Conservation (phyloP, 495 filamentous ascomycete genomes). For the Penicillium samsonianum region DNA sequence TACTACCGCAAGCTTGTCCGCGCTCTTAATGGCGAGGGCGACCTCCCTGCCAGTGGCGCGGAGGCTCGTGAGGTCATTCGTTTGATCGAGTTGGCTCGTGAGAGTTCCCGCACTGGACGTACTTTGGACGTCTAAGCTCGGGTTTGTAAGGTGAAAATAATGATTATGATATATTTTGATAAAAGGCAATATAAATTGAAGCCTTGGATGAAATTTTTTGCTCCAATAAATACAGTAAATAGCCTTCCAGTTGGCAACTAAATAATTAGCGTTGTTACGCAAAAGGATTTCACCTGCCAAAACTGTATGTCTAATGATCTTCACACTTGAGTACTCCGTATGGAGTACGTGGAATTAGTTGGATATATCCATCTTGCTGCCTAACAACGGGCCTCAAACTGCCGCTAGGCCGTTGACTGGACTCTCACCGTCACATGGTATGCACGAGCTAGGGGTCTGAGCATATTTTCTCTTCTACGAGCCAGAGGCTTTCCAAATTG, state of each 20-base stretch:
- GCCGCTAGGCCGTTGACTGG: too few species aligned
- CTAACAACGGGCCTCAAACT: neutral
- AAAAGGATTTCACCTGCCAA: neutral
- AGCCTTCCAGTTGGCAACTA: neutral
- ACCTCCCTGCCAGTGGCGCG: slow-evolving; percentile 69
- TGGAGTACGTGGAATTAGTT: too few species aligned
- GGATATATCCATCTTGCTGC: too few species aligned
- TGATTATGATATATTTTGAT: slow-evolving; percentile 21
- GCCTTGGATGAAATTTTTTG: neutral
- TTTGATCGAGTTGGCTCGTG: slow-evolving; percentile 69
- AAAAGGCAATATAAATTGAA: slow-evolving; percentile 2
- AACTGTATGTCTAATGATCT: neutral
- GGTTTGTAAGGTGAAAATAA: slow-evolving; percentile 16
- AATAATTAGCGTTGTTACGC: neutral
- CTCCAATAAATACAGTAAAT: neutral
- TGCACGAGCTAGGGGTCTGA: slow-evolving; percentile 4
- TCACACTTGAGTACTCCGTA: too few species aligned
- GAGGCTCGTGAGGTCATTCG: slow-evolving; percentile 72
- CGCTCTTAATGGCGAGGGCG: slow-evolving; percentile 62
- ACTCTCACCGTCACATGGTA: too few species aligned
- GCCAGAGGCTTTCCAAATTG: neutral
- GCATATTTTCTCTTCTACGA: neutral
- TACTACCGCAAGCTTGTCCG: slow-evolving; percentile 72
- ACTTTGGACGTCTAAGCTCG: slow-evolving; percentile 54
- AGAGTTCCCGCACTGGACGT: slow-evolving; percentile 66